Base-by-base conservation (phyloP, 768 basidiomycete genomes). In the Pleurotus giganteus region DNA sequence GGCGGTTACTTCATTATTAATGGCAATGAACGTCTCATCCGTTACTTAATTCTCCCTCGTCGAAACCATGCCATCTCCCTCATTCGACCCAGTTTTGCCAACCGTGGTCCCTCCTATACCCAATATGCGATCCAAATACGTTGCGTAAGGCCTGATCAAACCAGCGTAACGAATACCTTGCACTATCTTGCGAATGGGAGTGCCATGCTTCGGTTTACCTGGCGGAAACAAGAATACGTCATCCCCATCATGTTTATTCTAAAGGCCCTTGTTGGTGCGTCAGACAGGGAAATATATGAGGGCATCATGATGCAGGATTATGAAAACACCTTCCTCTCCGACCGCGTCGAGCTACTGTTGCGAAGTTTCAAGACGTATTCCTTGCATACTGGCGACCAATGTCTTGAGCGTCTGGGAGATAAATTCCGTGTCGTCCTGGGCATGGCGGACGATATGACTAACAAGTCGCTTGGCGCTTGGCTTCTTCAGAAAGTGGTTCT, bases 1-100 rank as follows among this genome's bases (percentile, higher is more conserved):
- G 97, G 97, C 50, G 97, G 96, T 26, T 98, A 99, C 73, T 99
- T 99, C 67, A 83, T 99, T 66, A 86, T 99, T 70, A 99, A 99
- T 69, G 97, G 97, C 58, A 98, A 98, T 72, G 97, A 99, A 73
- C 93, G 94, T 73, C 84, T 99, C 58, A 95, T 99, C 61, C 93
- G 97, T 59, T 98, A 94, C 73, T 86, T 98, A 66, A 94, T 98
- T 64, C 81, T 99, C 34, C 96, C 95, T 11, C 88, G 97, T 24
- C 83, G 97, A 51, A 94, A 98, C 67, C 94, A 98, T 74, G 94
- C 92, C 64, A 91, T 95, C 60, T 88, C 94, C 46, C 85, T 99
- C 62, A 76, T 89, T 62, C 92, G 97, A 46, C 89, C 93, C 19
- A 88, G 93, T 9, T 99, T 98, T 69, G 70, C 83, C 50, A 94